Base-by-base conservation (phyloP, 371 early-diverging fungal species). In the Mucor lusitanicus region DNA sequence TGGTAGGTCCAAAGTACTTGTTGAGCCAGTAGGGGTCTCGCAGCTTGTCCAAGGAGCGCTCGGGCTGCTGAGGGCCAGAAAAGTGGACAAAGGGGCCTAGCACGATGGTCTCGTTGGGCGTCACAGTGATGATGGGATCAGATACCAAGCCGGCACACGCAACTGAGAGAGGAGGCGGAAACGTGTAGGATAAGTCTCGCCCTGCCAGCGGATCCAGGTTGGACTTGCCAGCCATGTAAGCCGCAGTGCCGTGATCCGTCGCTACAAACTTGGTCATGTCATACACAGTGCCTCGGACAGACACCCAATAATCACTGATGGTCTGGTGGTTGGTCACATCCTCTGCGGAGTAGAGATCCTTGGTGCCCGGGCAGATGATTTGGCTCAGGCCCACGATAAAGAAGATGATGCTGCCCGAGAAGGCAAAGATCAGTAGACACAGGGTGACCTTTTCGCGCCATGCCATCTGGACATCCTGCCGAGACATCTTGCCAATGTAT, bases 401-500 rank as follows among this genome's bases (percentile, higher is more conserved):
- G 56, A 89, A 88, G 15, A 88, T 80, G 40, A 85, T 78, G 17
- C 73, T 59, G 0, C 75, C 82, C 0, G 85, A 88, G 44, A 84
- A 74, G 23, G 80, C 67, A 70, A 88, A 77, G 54, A 94, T 92
- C 62, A 93, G 72, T 27, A 89, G 73, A 76, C 93, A 93, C 12
- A 96, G 73, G 0, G 95, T 92, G 1, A 94, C 85, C 65, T 96
- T 96, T 79, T 96, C 96, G 17, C 95, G 76, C 95, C 95, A 96
- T 2, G 99, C 99, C 93, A 94, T 92, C 56, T 88, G 94, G 13
- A 96, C 87, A 74, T 96, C 96, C 60, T 88, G 87, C 35, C 94
- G 88, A 69, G 87, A 88, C 91, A 95, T 93, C 62, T 90, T 89
- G 46, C 94, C 89, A 68, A 90, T 77, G 54, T 75, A 75, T 27